A percentile compares a stretch with the other conserved stretches of the same genome.
These are phyloP conservation scores for Alternaria tenuissima DNA, from an alignment of 2,329 filamentous ascomycete species.

Conservation along the genomic window DNA sequence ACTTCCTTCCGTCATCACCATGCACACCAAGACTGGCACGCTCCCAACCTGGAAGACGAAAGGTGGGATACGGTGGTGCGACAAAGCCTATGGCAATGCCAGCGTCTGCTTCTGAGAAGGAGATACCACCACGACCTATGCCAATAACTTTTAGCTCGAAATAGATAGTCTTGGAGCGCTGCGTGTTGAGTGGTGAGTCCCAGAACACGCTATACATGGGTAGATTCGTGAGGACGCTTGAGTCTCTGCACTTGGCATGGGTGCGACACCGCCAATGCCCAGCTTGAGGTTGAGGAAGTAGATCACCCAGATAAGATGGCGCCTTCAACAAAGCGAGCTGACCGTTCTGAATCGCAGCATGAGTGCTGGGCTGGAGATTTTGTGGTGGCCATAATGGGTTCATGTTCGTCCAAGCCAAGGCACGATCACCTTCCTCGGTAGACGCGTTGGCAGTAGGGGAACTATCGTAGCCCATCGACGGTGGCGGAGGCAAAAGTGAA, in stretches of 20 bases:
- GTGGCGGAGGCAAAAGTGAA: constrained; percentile 75
- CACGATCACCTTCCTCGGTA: constrained; percentile 68
- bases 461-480: constrained; percentile 69
- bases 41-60: constrained; percentile 83
- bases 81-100: constrained; percentile 74
- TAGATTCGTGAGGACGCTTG: constrained; percentile 71
- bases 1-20: constrained; percentile 79
- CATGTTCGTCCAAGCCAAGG: constrained; percentile 69
- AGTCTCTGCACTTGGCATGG: constrained; percentile 59
- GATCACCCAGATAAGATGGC: constrained; percentile 44
- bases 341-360: constrained; percentile 59
- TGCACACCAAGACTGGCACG: constrained; percentile 78
- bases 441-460: constrained; percentile 76
- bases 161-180: constrained; percentile 68
- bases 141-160: constrained; percentile 71
- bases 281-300: constrained; percentile 57
- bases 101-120: constrained; percentile 55
- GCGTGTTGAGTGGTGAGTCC: constrained; percentile 66
- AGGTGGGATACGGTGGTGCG: constrained; percentile 78
- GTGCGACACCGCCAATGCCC: constrained; percentile 57
- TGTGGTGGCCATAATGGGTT: constrained; percentile 67
- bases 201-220: constrained; percentile 71
- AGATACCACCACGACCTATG: constrained; percentile 47
- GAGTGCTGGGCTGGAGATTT: constrained; percentile 57
- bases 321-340: constrained; percentile 57